These are phyloP conservation scores for Metarhizium sp. DNA, from an alignment of 2,329 filamentous ascomycete genomes.

Conservation along the genomic window DNA sequence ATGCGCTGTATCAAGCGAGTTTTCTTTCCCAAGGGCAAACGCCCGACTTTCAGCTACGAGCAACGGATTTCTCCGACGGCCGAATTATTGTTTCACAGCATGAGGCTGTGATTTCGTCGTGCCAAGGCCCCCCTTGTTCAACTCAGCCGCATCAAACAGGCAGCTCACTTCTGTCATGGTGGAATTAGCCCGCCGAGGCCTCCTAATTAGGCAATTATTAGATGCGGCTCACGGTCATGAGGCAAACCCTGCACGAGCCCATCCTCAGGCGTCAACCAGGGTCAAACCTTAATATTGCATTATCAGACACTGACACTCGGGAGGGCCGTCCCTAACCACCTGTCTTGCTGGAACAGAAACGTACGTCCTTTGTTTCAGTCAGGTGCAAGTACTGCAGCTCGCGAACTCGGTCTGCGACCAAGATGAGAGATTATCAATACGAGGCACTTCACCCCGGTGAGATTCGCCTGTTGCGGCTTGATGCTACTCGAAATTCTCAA, in stretches of 20 bases:
- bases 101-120: not conserved
- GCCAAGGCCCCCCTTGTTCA: not conserved
- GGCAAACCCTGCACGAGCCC: not conserved
- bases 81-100: not conserved
- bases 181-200: not conserved
- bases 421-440: conserved; percentile 5
- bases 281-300: not conserved
- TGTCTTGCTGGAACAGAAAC: not conserved
- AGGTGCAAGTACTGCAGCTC: not conserved
- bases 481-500: not conserved
- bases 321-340: not conserved
- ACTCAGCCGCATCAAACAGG: not conserved
- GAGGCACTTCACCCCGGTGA: conserved; percentile 1
- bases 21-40: not conserved
- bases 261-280: not conserved
- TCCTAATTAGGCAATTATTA: not conserved
- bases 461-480: conserved; percentile 7
- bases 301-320: too few species aligned
- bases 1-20: too few species aligned
- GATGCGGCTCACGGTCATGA: not conserved
- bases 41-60: not conserved
- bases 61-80: not conserved
- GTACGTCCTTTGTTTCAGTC: not conserved
- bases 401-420: not conserved
- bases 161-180: not conserved